phyloP scores from a whole-genome alignment of 148 eudicot species.

The Dianthus caryophyllus region DNA sequence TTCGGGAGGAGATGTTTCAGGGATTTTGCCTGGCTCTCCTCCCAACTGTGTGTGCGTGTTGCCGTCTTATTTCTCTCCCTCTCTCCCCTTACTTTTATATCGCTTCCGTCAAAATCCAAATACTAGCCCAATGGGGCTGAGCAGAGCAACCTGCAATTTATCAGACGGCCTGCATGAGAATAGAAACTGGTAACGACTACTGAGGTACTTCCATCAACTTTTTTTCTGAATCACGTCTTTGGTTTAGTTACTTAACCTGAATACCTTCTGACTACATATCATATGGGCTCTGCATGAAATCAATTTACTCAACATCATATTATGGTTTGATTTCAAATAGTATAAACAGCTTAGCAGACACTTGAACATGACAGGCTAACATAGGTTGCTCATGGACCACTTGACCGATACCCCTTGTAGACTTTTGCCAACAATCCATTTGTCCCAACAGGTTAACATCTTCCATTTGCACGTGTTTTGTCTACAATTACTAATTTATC shows the following conservation, averaged over 20 bases:
- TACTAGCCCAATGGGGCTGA: background rate
- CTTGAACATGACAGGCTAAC: no score
- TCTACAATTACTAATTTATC: no score
- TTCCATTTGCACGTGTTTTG: no score
- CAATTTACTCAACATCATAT: no score
- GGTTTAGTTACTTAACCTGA: background rate
- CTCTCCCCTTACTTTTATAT: background rate
- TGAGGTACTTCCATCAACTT: constrained; percentile 4
- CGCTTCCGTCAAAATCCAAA: no score
- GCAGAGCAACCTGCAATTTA: background rate
- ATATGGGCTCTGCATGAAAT: background rate
- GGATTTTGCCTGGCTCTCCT: constrained; percentile 56
- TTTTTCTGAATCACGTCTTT: background rate
- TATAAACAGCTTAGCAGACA: no score
- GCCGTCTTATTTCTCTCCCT: background rate
- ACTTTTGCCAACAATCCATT: no score
- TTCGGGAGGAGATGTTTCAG: constrained; percentile 71
- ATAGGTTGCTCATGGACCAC: no score
- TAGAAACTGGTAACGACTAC: background rate
- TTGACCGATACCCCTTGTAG: no score
- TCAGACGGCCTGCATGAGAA: background rate
- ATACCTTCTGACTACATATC: background rate
- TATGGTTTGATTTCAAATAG: no score
- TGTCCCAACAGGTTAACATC: no score
- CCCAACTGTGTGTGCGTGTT: constrained; percentile 7